phyloP scores from a whole-genome alignment of 805 yeast genomes.

The Suhomyces xylopsoci region DNA sequence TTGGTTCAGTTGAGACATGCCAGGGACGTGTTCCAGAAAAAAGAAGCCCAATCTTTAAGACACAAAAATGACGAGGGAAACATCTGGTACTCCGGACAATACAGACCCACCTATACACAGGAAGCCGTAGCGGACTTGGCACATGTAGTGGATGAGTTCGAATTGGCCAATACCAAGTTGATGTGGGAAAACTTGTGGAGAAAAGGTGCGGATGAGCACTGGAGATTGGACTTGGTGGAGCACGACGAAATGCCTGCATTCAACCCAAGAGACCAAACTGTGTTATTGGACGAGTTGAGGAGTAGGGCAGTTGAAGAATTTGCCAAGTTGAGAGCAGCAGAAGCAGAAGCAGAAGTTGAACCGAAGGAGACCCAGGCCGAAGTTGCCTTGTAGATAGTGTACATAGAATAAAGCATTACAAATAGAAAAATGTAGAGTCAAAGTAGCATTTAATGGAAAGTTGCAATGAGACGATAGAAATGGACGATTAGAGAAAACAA shows the following conservation, averaged over 20 bases:
- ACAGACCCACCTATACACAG: conserved; percentile 84
- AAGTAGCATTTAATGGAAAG: too few species aligned
- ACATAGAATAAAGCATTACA: conserved; percentile 3
- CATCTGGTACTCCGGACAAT: conserved; percentile 84
- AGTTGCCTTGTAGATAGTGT: conserved; percentile 7
- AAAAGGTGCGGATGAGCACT: conserved; percentile 72
- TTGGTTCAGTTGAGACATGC: conserved; percentile 69
- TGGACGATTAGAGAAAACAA: too few species aligned
- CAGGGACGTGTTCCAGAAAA: conserved; percentile 61
- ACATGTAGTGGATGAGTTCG: conserved; percentile 63
- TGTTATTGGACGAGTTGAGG: conserved; percentile 59
- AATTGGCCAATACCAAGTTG: conserved; percentile 47
- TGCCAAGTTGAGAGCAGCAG: conserved; percentile 18
- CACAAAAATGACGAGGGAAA: conserved; percentile 73
- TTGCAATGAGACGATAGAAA: too few species aligned
- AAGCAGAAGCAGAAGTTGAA: conserved; percentile 5
- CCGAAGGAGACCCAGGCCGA: conserved; percentile 1
- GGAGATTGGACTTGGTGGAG: conserved; percentile 58
- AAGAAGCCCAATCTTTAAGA: conserved; percentile 65
- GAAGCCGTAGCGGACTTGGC: conserved; percentile 87
- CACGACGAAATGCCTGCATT: conserved; percentile 60
- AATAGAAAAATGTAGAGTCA: neutral
- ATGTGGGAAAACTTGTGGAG: conserved; percentile 89
- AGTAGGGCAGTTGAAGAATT: conserved; percentile 36
- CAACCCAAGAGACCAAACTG: conserved; percentile 65